Evolutionary conservation across 495 filamentous ascomycete species (phyloP).

Genomic region (Bacidia rubella): DNA sequence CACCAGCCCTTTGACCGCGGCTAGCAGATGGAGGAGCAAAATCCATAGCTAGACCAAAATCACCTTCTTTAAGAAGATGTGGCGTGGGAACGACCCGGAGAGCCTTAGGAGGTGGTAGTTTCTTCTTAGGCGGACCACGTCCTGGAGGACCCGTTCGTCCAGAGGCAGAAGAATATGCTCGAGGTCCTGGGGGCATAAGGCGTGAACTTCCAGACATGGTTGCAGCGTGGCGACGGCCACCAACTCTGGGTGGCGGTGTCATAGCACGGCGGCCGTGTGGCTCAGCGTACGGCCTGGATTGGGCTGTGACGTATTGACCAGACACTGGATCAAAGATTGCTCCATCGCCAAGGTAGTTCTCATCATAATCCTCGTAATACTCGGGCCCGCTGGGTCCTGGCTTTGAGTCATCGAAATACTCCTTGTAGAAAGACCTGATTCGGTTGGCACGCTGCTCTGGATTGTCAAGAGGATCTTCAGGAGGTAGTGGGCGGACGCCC

Average conservation of each 20-base stretch:
- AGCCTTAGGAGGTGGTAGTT: constrained; percentile 54
- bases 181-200: constrained; percentile 36
- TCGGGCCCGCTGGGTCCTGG: constrained; percentile 33
- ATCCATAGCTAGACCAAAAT: constrained; percentile 61
- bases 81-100: constrained; percentile 73
- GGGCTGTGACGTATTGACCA: constrained; percentile 59
- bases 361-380: constrained; percentile 60
- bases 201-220: constrained; percentile 35
- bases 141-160: constrained; percentile 33
- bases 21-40: constrained; percentile 71
- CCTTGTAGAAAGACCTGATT: constrained; percentile 97
- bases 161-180: constrained; percentile 57
- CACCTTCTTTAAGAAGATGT: constrained; percentile 72
- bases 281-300: constrained; percentile 54
- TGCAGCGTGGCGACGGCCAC: constrained; percentile 42
- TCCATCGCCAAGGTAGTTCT: constrained; percentile 43
- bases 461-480: constrained; percentile 71
- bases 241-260: constrained; percentile 82
- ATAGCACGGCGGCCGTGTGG: constrained; percentile 81
- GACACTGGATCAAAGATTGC: constrained; percentile 59
- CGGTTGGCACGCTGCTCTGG: constrained; percentile 90
- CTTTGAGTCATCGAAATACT: constrained; percentile 89
- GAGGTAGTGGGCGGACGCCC: constrained; percentile 83
- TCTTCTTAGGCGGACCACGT: constrained; percentile 33
- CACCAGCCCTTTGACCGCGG: constrained; percentile 54